Base-by-base conservation (phyloP, 805 yeast species). In the Pichia exigua region DNA sequence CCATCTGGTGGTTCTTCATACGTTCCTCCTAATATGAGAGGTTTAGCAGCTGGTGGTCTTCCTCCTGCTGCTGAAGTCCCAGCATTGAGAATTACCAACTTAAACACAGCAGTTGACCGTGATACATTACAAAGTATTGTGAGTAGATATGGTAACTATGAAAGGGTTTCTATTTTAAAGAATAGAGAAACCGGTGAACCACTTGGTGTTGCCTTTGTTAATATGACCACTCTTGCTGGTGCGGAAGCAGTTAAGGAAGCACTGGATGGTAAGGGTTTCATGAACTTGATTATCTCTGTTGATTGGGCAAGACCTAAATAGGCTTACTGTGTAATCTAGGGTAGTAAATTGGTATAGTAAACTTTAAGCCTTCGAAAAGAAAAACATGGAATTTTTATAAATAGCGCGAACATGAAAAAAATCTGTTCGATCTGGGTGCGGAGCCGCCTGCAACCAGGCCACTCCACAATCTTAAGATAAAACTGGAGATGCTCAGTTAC, bases 151-250 rank as follows among this genome's bases (percentile, higher is more conserved):
- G 95, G 81, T 62, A 80, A 73, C 28, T 73, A 79, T 53, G 80
- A 79, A 63, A 85, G 96, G 73, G 87, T 86, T 59, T 85, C 85
- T 57, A 76, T 94, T 53, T 90, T 90, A 54, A 86, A 87, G 74
- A 87, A 90, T 73, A 85, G 89, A 73, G 96, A 87, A 62, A 94
- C 98, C 27, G 94, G 96, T 58, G 85, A 84, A 70, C 87, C 96
- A 44, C 86, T 89, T 73, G 99, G 99, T 65, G 82, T 92, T 70
- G 98, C 98, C 7, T 94, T 88, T 70, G 95, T 91, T 58, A 84
- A 92, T 54, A 87, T 87, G 68, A 79, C 77, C 54, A 77, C 82
- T 51, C 81, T 81, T 64, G 68, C 70, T 52, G 73, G 72, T 59
- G 99, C 98, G 44, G 83, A 86, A 70, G 69, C 67, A 58, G 98